Conservation (phyloP, 805 yeast genomes). For the Candida oleophila region DNA sequence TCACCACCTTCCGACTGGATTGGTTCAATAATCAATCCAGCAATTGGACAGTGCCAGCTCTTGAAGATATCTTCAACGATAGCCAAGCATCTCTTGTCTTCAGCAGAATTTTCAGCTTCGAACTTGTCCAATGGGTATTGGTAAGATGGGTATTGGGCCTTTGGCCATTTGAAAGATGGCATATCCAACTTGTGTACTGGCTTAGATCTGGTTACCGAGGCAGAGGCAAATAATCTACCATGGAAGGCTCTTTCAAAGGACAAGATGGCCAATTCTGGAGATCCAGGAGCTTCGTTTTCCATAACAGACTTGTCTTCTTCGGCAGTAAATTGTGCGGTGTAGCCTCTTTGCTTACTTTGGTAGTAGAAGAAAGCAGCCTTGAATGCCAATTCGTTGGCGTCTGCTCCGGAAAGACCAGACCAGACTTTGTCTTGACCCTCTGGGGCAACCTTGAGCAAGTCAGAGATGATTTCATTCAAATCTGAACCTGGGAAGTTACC, state of each 20-base stretch:
- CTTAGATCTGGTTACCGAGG: conserved; percentile 88
- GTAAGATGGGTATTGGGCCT: conserved; percentile 85
- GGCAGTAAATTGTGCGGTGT: conserved; percentile 52
- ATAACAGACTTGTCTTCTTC: conserved; percentile 75
- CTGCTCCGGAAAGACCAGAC: conserved; percentile 83
- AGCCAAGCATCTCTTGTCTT: conserved; percentile 78
- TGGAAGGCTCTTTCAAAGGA: conserved; percentile 91
- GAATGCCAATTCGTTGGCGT: conserved; percentile 86
- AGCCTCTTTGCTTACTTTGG: conserved; percentile 68
- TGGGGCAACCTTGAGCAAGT: conserved; percentile 66
- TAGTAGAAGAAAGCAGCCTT: conserved; percentile 86
- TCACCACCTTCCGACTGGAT: conserved; percentile 92
- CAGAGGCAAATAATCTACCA: conserved; percentile 91
- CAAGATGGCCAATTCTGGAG: conserved; percentile 81
- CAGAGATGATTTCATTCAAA: conserved; percentile 54
- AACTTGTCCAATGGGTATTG: conserved; percentile 77
- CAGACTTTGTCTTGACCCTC: conserved; percentile 72
- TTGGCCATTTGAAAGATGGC: conserved; percentile 97
- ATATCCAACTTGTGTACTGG: conserved; percentile 91
- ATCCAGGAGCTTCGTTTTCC: conserved; percentile 83
- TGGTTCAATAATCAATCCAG: conserved; percentile 89
- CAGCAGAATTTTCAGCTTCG: conserved; percentile 62
- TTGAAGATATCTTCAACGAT: conserved; percentile 71
- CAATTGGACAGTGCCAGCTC: conserved; percentile 74
- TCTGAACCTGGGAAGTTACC: conserved; percentile 79